A percentile compares a stretch with the other conserved stretches of the same genome.
Evolutionary conservation across 2,329 filamentous ascomycete species (phyloP).

Genomic region (Scortechinia acanthostroma): DNA sequence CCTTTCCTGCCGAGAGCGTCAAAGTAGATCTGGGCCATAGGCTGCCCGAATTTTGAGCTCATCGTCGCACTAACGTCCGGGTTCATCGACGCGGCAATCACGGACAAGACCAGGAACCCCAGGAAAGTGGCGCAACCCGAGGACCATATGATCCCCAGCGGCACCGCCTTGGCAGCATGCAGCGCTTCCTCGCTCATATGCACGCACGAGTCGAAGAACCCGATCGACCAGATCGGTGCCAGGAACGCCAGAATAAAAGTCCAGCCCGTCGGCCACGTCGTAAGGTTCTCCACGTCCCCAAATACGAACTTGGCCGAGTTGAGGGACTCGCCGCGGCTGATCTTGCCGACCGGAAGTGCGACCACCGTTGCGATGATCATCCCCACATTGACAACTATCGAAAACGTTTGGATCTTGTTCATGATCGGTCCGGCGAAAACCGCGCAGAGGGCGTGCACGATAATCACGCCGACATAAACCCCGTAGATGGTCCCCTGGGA

Average conservation of each 20-base stretch:
- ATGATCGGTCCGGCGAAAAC: conserved; percentile 44
- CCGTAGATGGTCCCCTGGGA: conserved; percentile 47
- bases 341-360: conserved; percentile 42
- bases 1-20: conserved; percentile 51
- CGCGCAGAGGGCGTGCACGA: conserved; percentile 43
- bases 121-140: conserved; percentile 46
- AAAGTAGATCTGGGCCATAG: conserved; percentile 53
- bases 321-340: conserved; percentile 12
- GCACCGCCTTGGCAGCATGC: conserved; percentile 51
- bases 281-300: conserved; percentile 43
- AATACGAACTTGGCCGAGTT: conserved; percentile 44
- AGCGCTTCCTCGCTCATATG: conserved; percentile 55
- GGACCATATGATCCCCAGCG: conserved; percentile 49
- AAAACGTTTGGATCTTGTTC: conserved; percentile 48
- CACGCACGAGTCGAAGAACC: conserved; percentile 47
- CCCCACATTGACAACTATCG: conserved; percentile 44
- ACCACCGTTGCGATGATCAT: conserved; percentile 48
- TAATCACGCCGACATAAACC: conserved; percentile 43
- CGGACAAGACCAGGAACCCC: conserved; percentile 47
- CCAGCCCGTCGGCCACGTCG: conserved; percentile 48
- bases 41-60: conserved; percentile 43
- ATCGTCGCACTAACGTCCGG: conserved; percentile 39
- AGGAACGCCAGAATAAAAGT: conserved; percentile 54
- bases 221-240: conserved; percentile 53
- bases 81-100: conserved; percentile 48